Evolutionary conservation across 1,139 yeast genomes (phyloP).

Genomic region (Blastobotrys persicus): DNA sequence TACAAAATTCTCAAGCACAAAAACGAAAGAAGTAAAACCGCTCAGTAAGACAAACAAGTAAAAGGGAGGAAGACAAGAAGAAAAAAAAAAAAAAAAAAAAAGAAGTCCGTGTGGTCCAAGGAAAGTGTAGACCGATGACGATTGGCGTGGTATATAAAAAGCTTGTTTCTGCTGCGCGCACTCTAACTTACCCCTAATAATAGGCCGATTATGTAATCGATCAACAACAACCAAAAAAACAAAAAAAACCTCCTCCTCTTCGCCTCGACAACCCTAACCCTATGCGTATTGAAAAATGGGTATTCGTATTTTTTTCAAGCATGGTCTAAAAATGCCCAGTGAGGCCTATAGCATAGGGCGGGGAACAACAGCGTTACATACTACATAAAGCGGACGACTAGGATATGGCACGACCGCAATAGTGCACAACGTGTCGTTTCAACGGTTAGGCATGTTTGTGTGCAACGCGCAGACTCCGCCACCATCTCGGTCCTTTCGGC

Average conservation of each 20-base stretch:
- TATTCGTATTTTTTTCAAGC: no score
- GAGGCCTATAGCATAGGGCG: no score
- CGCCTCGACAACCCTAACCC: not conserved
- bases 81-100: conserved; percentile 10
- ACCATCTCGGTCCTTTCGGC: not conserved
- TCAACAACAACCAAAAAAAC: not conserved
- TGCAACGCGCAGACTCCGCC: not conserved
- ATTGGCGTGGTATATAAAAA: conserved; percentile 2
- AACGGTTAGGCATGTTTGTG: not conserved
- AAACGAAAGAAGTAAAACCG: conserved; percentile 6
- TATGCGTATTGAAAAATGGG: no score
- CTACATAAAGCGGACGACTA: no score
- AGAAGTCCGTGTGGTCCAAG: conserved; percentile 6
- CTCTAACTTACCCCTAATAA: not conserved
- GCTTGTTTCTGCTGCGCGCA: not conserved
- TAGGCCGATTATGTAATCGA: not conserved
- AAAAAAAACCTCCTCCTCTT: conserved; percentile 4
- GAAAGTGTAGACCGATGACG: not conserved
- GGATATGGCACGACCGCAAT: no score
- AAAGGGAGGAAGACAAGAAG: no score
- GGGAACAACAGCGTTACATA: no score
- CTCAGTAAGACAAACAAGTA: no score
- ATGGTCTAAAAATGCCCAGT: no score
- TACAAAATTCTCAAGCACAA: conserved; percentile 6
- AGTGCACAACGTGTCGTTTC: not conserved